These are phyloP conservation scores for Erodium texanum DNA, from an alignment of 441 rosid species.

Conservation along the genomic window DNA sequence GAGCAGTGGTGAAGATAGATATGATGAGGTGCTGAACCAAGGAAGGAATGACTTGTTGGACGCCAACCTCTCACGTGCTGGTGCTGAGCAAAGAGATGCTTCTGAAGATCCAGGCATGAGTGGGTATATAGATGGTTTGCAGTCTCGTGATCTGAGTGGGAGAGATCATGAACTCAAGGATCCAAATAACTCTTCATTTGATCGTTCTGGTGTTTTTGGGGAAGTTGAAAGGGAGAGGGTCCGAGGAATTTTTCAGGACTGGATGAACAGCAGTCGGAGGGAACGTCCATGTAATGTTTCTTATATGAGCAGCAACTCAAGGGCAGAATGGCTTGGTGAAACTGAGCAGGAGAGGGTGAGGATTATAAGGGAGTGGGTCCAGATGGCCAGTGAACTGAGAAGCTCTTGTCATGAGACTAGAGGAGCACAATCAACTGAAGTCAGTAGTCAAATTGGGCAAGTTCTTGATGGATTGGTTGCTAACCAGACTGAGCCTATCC, in stretches of 20 bases:
- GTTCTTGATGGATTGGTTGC: slow-evolving; percentile 54
- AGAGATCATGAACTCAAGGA: slow-evolving; percentile 36
- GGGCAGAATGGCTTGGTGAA: too few species aligned
- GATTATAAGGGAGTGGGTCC: slow-evolving; percentile 73
- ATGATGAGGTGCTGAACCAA: slow-evolving; percentile 33
- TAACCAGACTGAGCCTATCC: slow-evolving; percentile 35
- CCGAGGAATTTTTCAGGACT: slow-evolving; percentile 66
- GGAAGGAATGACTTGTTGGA: slow-evolving; percentile 32
- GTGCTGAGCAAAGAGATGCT: slow-evolving; percentile 30
- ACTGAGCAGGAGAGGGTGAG: slow-evolving; percentile 87
- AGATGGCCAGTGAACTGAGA: slow-evolving; percentile 52
- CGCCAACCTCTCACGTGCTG: slow-evolving; percentile 28
- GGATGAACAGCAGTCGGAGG: slow-evolving; percentile 61
- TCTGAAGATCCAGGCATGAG: slow-evolving; percentile 37
- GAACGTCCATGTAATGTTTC: slow-evolving; percentile 40
- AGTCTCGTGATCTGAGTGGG: slow-evolving; percentile 42
- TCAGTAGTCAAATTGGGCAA: slow-evolving; percentile 45
- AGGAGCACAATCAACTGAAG: slow-evolving; percentile 46
- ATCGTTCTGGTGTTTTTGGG: slow-evolving; percentile 50
- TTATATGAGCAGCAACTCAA: slow-evolving; percentile 22
- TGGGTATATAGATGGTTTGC: slow-evolving; percentile 44
- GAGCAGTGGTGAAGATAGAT: slow-evolving; percentile 44
- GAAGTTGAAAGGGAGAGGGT: slow-evolving; percentile 78
- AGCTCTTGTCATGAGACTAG: slow-evolving; percentile 37
- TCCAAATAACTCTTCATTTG: slow-evolving; percentile 22